phyloP scores from a whole-genome alignment of 2,329 filamentous ascomycete species.

The Coniochaeta sp. region DNA sequence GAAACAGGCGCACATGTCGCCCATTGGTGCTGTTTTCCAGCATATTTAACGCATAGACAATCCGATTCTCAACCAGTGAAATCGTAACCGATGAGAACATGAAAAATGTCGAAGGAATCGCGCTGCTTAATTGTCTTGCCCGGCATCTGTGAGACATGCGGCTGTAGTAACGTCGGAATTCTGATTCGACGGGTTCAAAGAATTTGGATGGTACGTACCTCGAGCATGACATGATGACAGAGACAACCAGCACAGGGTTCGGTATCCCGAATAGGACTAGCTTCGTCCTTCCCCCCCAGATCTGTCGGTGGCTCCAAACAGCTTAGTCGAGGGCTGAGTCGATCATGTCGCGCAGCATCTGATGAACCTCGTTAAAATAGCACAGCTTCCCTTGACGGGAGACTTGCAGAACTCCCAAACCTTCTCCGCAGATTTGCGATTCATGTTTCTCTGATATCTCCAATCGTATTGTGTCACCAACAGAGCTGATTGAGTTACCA shows the following conservation, averaged over 20 bases:
- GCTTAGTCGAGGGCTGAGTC: constrained; percentile 1
- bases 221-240: neutral
- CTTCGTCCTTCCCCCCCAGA: neutral
- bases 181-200: too few species aligned
- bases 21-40: neutral
- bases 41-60: neutral
- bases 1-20: neutral
- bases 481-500: neutral
- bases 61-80: neutral
- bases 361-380: neutral
- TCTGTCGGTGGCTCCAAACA: neutral
- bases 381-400: neutral
- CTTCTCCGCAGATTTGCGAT: neutral
- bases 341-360: neutral
- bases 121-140: neutral
- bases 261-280: neutral
- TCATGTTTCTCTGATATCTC: neutral
- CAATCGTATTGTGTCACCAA: neutral
- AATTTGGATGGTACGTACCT: too few species aligned
- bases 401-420: neutral
- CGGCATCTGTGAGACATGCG: neutral
- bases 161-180: too few species aligned
- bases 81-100: neutral
- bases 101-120: neutral
- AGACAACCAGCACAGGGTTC: too few species aligned